Conservation (phyloP, 768 basidiomycete genomes). For the Pleurotus eryngii region DNA sequence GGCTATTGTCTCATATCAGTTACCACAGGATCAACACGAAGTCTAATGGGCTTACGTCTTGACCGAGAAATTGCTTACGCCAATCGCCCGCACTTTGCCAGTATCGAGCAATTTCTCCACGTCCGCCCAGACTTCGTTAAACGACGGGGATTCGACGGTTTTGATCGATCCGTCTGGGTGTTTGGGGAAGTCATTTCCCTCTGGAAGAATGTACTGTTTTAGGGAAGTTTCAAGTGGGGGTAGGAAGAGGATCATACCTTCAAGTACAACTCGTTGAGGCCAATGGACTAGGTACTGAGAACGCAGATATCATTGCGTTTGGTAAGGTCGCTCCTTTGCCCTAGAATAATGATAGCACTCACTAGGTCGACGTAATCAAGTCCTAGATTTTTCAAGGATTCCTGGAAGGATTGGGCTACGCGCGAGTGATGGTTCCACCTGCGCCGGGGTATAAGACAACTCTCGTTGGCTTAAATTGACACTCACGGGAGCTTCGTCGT, state of each 20-base stretch:
- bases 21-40: background rate
- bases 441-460: background rate
- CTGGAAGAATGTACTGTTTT: background rate
- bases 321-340: slow-evolving; percentile 14
- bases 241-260: slow-evolving; percentile 17
- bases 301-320: background rate
- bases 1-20: slow-evolving; percentile 15
- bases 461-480: background rate
- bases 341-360: background rate
- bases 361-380: slow-evolving; percentile 46
- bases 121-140: slow-evolving; percentile 46
- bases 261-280: slow-evolving; percentile 36
- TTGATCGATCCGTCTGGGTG: slow-evolving; percentile 32
- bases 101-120: slow-evolving; percentile 47
- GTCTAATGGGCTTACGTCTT: slow-evolving; percentile 37
- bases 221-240: too few species aligned
- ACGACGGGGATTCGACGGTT: slow-evolving; percentile 23
- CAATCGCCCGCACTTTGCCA: slow-evolving; percentile 48
- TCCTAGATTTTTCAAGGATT: slow-evolving; percentile 36
- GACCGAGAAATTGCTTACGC: slow-evolving; percentile 59
- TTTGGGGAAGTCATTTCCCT: slow-evolving; percentile 16
- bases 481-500: slow-evolving; percentile 46
- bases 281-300: slow-evolving; percentile 48
- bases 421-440: slow-evolving; percentile 36
- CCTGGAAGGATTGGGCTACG: slow-evolving; percentile 37